Conservation (phyloP, 169 alveolate species). For the Cardiosporidium cionae region DNA sequence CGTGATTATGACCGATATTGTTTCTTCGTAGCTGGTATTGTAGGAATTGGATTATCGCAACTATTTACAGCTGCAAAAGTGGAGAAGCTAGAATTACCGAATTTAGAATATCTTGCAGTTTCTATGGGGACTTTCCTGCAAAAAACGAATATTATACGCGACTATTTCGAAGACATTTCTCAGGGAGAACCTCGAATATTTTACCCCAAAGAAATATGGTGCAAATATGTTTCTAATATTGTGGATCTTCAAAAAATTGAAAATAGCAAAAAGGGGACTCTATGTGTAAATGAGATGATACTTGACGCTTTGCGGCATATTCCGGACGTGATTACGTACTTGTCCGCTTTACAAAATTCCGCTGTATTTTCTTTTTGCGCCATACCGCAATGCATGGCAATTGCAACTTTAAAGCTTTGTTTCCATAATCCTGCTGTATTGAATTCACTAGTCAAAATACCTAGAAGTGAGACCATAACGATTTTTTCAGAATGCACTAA, state of each 20-base stretch:
- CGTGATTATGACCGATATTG: slow-evolving; percentile 2
- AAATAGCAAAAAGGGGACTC: neutral
- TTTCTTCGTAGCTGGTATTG: slow-evolving; percentile 1
- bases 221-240: neutral
- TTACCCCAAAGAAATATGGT: neutral
- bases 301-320: slow-evolving; percentile 7
- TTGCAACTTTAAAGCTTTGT: neutral
- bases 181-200: neutral
- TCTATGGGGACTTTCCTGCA: slow-evolving; percentile 11
- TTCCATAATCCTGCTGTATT: neutral
- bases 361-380: neutral
- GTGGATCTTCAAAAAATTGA: neutral
- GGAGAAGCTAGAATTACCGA: neutral
- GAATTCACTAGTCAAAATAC: neutral
- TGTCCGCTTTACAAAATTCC: neutral
- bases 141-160: slow-evolving; percentile 6
- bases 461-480: neutral
- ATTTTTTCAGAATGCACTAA: too few species aligned
- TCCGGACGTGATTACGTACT: neutral
- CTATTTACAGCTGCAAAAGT: neutral
- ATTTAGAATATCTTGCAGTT: neutral
- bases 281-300: neutral
- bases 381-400: slow-evolving; percentile 4
- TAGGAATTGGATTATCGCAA: slow-evolving; percentile 1
- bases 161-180: neutral